A percentile compares a stretch with the other conserved stretches of the same genome.
phyloP scores from a whole-genome alignment of 2,329 filamentous ascomycete species.

The Capronia epimyces region DNA sequence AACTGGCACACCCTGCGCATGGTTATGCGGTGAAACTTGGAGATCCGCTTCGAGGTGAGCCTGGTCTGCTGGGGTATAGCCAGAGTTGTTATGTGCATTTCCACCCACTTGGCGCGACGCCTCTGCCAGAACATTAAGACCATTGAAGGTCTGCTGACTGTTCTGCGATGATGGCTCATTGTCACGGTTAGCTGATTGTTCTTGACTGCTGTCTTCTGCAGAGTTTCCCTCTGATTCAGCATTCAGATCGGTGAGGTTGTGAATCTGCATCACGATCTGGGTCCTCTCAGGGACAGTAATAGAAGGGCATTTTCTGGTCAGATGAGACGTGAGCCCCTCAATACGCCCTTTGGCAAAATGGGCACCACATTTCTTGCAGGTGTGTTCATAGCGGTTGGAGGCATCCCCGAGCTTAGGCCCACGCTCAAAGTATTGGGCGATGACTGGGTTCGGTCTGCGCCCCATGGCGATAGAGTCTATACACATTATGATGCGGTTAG shows the following conservation, averaged over 20 bases:
- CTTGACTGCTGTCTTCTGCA: not conserved
- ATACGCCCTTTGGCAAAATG: slow-evolving; percentile 85
- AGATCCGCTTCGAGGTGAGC: slow-evolving; percentile 2
- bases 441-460: slow-evolving; percentile 74
- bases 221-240: slow-evolving; percentile 31
- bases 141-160: slow-evolving; percentile 63
- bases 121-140: slow-evolving; percentile 79
- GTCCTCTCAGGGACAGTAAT: slow-evolving; percentile 69
- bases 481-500: slow-evolving; percentile 5
- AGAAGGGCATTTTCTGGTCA: slow-evolving; percentile 80
- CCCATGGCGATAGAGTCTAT: slow-evolving; percentile 55
- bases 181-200: slow-evolving; percentile 28
- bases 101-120: slow-evolving; percentile 70
- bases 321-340: slow-evolving; percentile 73
- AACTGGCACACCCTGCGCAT: slow-evolving; percentile 4
- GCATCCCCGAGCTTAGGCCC: slow-evolving; percentile 81
- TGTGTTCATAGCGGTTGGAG: slow-evolving; percentile 87
- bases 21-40: not conserved
- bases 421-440: slow-evolving; percentile 81
- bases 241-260: slow-evolving; percentile 55
- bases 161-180: slow-evolving; percentile 38
- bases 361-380: slow-evolving; percentile 81
- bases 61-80: slow-evolving; percentile 5
- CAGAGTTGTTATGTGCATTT: slow-evolving; percentile 2
- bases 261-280: slow-evolving; percentile 66